Percentiles rank a stretch among this genome's conserved stretches.
phyloP scores from a whole-genome alignment of 371 early-diverging fungal genomes.

The Rhizopus sp. region DNA sequence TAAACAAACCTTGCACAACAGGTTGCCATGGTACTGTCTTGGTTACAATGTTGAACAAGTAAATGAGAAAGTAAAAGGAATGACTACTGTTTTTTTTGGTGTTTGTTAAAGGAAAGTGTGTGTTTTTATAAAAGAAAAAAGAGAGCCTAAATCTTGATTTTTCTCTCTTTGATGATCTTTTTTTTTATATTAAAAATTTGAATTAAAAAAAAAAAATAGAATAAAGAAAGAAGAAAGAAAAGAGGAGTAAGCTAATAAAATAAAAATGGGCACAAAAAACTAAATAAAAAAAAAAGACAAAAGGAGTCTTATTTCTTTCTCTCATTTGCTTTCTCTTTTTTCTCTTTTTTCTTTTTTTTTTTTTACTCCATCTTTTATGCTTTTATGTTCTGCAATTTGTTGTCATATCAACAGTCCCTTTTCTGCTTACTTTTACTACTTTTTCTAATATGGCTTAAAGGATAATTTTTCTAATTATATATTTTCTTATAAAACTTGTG shows the following conservation, averaged over 20 bases:
- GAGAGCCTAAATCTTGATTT: no score
- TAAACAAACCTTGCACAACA: constrained; percentile 37
- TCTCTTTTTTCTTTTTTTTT: constrained; percentile 1
- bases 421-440: no score
- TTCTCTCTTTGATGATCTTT: neutral
- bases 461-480: no score
- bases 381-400: no score
- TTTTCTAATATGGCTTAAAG: no score
- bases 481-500: no score
- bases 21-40: constrained; percentile 24
- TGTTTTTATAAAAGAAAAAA: no score
- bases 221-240: constrained; percentile 4
- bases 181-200: neutral
- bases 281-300: neutral
- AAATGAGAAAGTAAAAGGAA: constrained; percentile 1
- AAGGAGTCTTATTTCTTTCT: neutral
- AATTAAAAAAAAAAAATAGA: no score
- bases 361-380: neutral
- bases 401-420: no score
- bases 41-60: neutral
- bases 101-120: no score
- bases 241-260: neutral
- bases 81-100: neutral
- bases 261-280: neutral
- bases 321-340: neutral